Conservation (phyloP, 148 eudicot genomes). For the Polygonum aviculare region DNA sequence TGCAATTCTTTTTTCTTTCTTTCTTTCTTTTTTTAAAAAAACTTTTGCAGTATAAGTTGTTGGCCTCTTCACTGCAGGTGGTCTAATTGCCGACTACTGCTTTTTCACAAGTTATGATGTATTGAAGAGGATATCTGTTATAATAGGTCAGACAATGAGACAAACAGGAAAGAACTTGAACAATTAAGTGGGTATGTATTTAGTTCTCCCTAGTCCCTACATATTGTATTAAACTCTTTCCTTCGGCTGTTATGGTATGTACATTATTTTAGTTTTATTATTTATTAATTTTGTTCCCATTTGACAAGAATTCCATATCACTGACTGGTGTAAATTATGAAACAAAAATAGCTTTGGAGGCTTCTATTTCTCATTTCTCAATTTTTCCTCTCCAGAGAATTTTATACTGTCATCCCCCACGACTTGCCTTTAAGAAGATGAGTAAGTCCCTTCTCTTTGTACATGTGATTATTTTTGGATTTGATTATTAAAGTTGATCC, state of each 20-base stretch:
- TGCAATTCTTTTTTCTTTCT: neutral
- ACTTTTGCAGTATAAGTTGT: neutral
- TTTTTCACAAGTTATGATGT: constrained; percentile 64
- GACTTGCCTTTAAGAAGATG: constrained; percentile 94
- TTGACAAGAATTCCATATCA: neutral
- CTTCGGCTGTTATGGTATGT: neutral
- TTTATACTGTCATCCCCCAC: constrained; percentile 89
- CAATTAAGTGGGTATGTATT: constrained; percentile 78
- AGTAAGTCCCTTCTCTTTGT: constrained; percentile 28
- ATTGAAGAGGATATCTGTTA: constrained; percentile 80
- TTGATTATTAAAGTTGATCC: neutral
- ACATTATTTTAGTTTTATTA: neutral
- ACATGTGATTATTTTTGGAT: neutral
- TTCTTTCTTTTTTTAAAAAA: no score
- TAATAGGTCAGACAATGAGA: constrained; percentile 45
- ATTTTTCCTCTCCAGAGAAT: constrained; percentile 55
- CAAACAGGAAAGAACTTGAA: constrained; percentile 55
- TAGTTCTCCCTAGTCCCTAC: neutral
- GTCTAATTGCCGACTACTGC: neutral
- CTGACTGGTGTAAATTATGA: neutral
- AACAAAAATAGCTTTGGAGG: neutral
- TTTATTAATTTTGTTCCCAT: neutral
- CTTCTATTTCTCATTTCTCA: neutral
- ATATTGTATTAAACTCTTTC: neutral
- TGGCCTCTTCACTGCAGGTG: neutral